Base-by-base conservation (phyloP, 2,329 filamentous ascomycete species). In the Ceratocystis ficicola region DNA sequence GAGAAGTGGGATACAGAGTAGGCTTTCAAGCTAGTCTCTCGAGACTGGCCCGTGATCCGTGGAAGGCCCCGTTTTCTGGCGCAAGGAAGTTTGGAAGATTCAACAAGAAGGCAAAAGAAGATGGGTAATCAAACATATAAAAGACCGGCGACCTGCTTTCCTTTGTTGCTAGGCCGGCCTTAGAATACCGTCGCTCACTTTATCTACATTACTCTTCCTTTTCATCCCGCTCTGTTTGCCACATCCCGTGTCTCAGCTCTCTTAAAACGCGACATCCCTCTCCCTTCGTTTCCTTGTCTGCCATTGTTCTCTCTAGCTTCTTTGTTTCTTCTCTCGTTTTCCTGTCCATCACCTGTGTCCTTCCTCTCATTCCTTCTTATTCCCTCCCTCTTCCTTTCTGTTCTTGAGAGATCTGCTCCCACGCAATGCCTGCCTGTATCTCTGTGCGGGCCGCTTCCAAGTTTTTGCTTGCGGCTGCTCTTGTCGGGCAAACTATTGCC, bases 371-470 rank as follows among this genome's bases (percentile, higher is more conserved):
- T 32, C 30, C 30, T 32, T 32, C 30, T 32, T 32, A 2, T 32
- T 30, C 44, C n/a, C 66, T 30, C 44, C n/a, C 66, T 20, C 44
- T 44, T 36, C 32, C n/a, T 50, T 50, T 7, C 57, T 17, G 10
- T 61, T 32, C 8, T 62, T 7, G 20, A 25, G 15, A 63, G 5
- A 12, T 22, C 36, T 7, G 32, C 8, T 10, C 6, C n/a, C 25
- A 22, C 44, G 65, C 22, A 36, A 68, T 68, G 66, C 48, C 66
- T 22, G 63, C 63, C 44, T 28, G 52, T 52, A 36, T 68, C 30
- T 68, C 66, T 15, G 44, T 65, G 22, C 66, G 66, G 17, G 28
- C 36, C 7, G 66, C 60, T 41, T 63, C 66, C 20, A 63, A 65
- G 63, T 41, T 63, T 48, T 50, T 68, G 22, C 48, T 64, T 55